Conservation (phyloP, 805 yeast genomes). For the Jamesozyma piceae region DNA sequence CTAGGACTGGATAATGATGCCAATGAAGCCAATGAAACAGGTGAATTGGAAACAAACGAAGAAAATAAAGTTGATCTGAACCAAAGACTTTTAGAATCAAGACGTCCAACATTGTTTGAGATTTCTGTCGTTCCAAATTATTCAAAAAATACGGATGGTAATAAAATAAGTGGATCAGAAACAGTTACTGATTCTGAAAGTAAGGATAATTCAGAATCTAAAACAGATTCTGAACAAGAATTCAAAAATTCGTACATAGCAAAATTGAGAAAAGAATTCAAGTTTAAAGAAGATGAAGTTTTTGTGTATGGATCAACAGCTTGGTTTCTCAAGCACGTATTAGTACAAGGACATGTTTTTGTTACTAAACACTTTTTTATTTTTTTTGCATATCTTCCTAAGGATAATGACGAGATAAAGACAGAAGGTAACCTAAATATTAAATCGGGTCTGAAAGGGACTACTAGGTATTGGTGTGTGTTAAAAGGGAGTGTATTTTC, state of each 20-base stretch:
- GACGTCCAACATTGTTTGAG: slow-evolving; percentile 17
- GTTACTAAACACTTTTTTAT: slow-evolving; percentile 55
- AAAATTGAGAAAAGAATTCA: slow-evolving; percentile 24
- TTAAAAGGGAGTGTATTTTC: slow-evolving; percentile 60
- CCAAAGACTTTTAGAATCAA: neutral
- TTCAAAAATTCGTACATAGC: neutral
- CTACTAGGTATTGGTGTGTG: slow-evolving; percentile 66
- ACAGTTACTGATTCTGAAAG: neutral
- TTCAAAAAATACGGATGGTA: neutral
- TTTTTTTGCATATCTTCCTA: slow-evolving; percentile 75
- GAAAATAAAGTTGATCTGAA: neutral
- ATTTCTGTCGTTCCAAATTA: slow-evolving; percentile 10
- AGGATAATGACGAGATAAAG: slow-evolving; percentile 33
- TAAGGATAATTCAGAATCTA: neutral
- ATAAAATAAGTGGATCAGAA: neutral
- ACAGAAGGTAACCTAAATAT: slow-evolving; percentile 45
- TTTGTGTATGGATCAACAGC: slow-evolving; percentile 56
- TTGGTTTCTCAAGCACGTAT: slow-evolving; percentile 75
- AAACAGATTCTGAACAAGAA: neutral
- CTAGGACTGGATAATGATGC: slow-evolving; percentile 3
- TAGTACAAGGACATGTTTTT: slow-evolving; percentile 78
- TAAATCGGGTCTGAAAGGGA: slow-evolving; percentile 23
- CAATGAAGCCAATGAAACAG: neutral
- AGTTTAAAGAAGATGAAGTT: slow-evolving; percentile 45
- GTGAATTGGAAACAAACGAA: neutral